Percentiles rank a stretch among this genome's conserved stretches.
Evolutionary conservation across 2,329 filamentous ascomycete species (phyloP).

Genomic region (Blastomyces parvus): DNA sequence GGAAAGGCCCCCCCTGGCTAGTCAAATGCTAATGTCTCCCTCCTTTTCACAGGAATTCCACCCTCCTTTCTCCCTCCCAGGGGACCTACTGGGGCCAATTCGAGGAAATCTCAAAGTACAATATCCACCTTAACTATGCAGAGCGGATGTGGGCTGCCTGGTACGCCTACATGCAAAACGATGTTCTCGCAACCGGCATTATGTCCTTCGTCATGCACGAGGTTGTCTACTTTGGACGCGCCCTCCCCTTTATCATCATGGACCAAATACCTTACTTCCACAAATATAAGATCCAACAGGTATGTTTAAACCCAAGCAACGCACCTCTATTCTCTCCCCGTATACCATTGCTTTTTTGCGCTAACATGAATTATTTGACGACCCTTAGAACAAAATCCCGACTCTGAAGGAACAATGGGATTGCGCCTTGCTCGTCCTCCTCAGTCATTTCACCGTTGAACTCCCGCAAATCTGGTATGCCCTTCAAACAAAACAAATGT

Average conservation of each 20-base stretch:
- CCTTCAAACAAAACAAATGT: background rate
- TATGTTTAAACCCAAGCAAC: conserved; percentile 35
- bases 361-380: conserved; percentile 13
- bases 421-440: conserved; percentile 82
- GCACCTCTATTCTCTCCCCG: background rate
- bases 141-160: conserved; percentile 91
- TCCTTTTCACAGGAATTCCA: conserved; percentile 38
- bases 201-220: conserved; percentile 97
- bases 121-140: conserved; percentile 74
- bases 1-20: background rate
- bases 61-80: conserved; percentile 26
- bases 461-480: conserved; percentile 84
- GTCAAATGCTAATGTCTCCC: conserved; percentile 5
- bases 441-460: conserved; percentile 96
- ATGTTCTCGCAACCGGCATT: conserved; percentile 90
- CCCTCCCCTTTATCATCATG: conserved; percentile 84
- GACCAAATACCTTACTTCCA: conserved; percentile 79
- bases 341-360: background rate
- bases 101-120: conserved; percentile 57
- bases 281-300: conserved; percentile 88
- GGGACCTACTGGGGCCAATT: conserved; percentile 58
- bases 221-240: conserved; percentile 84
- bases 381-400: conserved; percentile 63
- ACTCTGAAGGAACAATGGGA: conserved; percentile 90
- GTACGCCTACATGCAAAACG: conserved; percentile 98